Conservation (phyloP, 805 yeast species). For the Sugiyamaella qingdaonensis region DNA sequence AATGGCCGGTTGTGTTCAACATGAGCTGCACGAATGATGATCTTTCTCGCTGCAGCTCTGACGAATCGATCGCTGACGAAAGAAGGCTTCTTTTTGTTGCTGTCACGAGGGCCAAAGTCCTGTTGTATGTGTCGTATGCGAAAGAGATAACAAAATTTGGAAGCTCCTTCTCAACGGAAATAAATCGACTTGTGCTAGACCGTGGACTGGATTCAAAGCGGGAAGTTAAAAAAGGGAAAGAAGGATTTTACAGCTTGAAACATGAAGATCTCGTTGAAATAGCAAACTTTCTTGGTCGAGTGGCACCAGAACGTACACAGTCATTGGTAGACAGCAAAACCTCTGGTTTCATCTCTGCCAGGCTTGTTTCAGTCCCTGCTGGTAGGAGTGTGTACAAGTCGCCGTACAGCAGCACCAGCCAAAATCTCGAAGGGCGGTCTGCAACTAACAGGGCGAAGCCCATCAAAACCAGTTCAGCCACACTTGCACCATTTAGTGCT, state of each 20-base stretch:
- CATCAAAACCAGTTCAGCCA: not conserved
- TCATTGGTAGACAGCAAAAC: not conserved
- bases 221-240: not conserved
- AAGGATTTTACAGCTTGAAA: not conserved
- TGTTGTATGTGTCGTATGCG: conserved; percentile 41
- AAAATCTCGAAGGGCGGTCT: not conserved
- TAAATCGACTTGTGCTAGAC: not conserved
- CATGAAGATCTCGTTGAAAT: not conserved
- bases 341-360: not conserved
- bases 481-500: not conserved
- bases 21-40: conserved; percentile 12
- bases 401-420: not conserved
- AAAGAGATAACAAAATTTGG: not conserved
- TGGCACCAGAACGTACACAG: not conserved
- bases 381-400: not conserved
- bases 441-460: not conserved
- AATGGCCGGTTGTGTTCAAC: conserved; percentile 90
- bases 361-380: not conserved
- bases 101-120: conserved; percentile 69
- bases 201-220: not conserved
- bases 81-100: conserved; percentile 86
- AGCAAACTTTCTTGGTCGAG: conserved; percentile 1
- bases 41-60: conserved; percentile 2
- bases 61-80: conserved; percentile 57
- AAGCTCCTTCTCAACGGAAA: not conserved